phyloP scores from a whole-genome alignment of 768 basidiomycete genomes.

The Naganishia vishniacii region DNA sequence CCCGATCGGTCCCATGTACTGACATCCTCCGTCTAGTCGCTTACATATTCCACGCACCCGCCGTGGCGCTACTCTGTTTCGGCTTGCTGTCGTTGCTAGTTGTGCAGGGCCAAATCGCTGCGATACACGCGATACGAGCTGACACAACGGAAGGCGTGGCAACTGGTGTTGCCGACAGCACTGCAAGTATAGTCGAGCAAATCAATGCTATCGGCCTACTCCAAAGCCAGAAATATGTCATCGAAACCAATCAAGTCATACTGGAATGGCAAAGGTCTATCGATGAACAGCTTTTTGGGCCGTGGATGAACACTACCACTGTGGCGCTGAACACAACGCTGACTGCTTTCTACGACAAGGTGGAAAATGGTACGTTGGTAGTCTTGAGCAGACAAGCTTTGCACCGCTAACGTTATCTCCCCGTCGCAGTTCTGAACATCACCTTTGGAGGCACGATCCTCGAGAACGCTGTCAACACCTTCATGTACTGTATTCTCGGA shows the following conservation, averaged over 20 bases:
- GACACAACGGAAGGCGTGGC: constrained; percentile 52
- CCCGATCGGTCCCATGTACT: neutral
- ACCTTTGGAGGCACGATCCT: constrained; percentile 82
- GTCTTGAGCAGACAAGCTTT: neutral
- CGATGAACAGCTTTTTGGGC: constrained; percentile 79
- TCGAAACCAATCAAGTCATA: constrained; percentile 67
- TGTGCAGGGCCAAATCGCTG: constrained; percentile 78
- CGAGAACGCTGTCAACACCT: constrained; percentile 73
- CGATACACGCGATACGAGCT: constrained; percentile 65
- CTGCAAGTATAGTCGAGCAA: constrained; percentile 60
- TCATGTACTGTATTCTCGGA: constrained; percentile 85
- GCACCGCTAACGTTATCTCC: neutral
- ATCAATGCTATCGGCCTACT: constrained; percentile 80
- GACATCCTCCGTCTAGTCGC: constrained; percentile 9
- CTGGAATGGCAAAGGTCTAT: constrained; percentile 65
- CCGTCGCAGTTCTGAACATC: constrained; percentile 45
- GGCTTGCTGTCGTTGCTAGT: constrained; percentile 84
- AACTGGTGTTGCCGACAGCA: constrained; percentile 50
- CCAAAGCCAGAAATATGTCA: constrained; percentile 71
- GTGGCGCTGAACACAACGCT: constrained; percentile 79
- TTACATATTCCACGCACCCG: constrained; percentile 75
- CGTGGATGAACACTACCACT: constrained; percentile 86
- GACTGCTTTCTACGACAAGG: constrained; percentile 74
- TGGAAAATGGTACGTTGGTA: constrained; percentile 64
- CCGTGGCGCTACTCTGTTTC: constrained; percentile 82